Conservation (phyloP, 2,329 filamentous ascomycete species). For the Monosporascus sp. region DNA sequence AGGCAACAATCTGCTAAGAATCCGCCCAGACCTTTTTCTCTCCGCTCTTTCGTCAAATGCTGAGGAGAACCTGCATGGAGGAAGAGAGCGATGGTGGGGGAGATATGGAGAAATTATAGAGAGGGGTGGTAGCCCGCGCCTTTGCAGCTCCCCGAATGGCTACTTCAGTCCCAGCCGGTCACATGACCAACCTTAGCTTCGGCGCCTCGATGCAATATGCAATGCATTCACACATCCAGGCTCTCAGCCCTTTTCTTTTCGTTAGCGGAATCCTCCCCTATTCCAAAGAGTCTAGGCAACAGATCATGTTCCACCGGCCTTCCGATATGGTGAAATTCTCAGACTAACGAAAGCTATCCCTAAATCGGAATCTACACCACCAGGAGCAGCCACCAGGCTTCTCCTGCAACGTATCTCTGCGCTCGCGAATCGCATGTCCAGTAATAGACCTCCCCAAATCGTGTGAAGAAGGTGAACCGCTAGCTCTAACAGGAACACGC, state of each 20-base stretch:
- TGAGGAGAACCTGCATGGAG: neutral
- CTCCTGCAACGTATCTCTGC: too few relatives aligned
- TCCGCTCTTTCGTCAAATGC: neutral
- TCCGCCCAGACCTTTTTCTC: constrained; percentile 1
- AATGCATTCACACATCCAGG: neutral
- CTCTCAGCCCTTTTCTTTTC: neutral
- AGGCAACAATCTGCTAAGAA: constrained; percentile 7
- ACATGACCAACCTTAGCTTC: neutral
- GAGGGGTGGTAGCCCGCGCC: too few relatives aligned
- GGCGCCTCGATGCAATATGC: neutral
- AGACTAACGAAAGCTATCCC: too few relatives aligned
- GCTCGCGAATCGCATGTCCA: too few relatives aligned
- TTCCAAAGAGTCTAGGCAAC: neutral
- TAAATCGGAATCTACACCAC: too few relatives aligned
- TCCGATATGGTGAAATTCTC: neutral
- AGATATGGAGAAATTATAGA: neutral
- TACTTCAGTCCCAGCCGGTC: neutral
- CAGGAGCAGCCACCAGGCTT: too few relatives aligned
- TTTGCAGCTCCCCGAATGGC: neutral
- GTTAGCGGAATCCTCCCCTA: neutral
- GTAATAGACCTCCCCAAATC: too few relatives aligned
- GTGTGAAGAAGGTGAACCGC: neutral
- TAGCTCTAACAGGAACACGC: neutral
- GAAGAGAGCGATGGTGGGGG: neutral
- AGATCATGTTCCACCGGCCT: neutral